Percentiles rank a stretch among this genome's conserved stretches.
phyloP scores from a whole-genome alignment of 108 stramenopile genomes.

The Skeletonema grethae region DNA sequence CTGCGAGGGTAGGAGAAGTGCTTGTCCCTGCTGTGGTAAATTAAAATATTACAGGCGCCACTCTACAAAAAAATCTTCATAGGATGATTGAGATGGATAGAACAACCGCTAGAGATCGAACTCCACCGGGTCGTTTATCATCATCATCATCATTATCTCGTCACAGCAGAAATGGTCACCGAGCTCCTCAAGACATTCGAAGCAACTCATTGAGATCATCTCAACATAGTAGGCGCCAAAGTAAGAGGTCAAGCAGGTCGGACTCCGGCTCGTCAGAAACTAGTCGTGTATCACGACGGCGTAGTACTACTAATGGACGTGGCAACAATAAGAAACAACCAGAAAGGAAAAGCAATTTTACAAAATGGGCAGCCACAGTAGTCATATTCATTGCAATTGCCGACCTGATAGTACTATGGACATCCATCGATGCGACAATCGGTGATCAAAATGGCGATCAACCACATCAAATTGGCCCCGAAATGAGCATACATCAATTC shows the following conservation, averaged over 20 bases:
- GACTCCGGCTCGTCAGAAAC: neutral
- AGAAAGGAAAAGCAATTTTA: neutral
- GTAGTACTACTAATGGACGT: neutral
- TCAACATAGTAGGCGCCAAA: neutral
- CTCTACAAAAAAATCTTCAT: no score
- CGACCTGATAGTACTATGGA: neutral
- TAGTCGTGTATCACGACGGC: neutral
- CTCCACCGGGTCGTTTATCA: neutral
- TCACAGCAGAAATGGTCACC: constrained; percentile 15
- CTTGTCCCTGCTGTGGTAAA: no score
- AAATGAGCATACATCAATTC: neutral
- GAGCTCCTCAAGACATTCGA: neutral
- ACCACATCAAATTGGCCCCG: neutral
- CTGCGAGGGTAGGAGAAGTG: no score
- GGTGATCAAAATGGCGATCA: neutral
- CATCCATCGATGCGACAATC: neutral
- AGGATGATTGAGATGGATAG: no score
- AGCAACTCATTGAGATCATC: neutral
- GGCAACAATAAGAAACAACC: no score
- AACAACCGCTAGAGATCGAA: neutral
- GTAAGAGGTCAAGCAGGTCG: neutral
- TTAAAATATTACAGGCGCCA: no score
- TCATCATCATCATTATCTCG: neutral
- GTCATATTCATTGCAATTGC: neutral
- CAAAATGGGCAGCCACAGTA: neutral